Evolutionary conservation across 495 filamentous ascomycete species (phyloP).

Genomic region (Chaetomium cochliodes): DNA sequence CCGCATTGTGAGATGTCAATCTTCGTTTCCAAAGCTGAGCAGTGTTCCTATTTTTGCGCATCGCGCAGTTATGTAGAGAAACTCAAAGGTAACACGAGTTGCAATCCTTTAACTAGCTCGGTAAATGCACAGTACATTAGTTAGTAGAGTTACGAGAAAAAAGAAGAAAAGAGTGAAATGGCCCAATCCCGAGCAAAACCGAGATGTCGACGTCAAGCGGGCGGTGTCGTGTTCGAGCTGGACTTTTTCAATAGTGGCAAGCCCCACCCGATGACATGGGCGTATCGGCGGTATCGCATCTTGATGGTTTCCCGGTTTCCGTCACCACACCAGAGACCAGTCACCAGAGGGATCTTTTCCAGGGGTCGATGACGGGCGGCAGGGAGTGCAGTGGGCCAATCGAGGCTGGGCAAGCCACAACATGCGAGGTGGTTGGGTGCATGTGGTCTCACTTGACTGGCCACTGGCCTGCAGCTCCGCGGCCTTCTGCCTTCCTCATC

Average conservation of each 20-base stretch:
- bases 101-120: no score
- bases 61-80: background rate
- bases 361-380: background rate
- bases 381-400: background rate
- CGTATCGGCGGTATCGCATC: no score
- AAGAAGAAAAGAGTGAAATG: background rate
- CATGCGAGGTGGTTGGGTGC: background rate
- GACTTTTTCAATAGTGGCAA: background rate
- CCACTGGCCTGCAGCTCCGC: conserved; percentile 2
- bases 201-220: background rate
- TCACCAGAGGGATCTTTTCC: background rate
- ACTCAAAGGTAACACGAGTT: no score
- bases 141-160: no score
- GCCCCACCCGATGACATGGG: background rate
- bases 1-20: background rate
- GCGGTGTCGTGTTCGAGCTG: background rate
- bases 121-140: no score
- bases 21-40: background rate
- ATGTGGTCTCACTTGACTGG: conserved; percentile 13
- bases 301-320: background rate
- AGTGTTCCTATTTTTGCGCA: background rate
- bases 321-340: no score
- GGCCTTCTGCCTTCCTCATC: conserved; percentile 12
- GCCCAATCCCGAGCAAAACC: background rate
- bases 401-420: background rate